phyloP scores from a whole-genome alignment of 2,329 filamentous ascomycete genomes.

The Xylaria sp. region DNA sequence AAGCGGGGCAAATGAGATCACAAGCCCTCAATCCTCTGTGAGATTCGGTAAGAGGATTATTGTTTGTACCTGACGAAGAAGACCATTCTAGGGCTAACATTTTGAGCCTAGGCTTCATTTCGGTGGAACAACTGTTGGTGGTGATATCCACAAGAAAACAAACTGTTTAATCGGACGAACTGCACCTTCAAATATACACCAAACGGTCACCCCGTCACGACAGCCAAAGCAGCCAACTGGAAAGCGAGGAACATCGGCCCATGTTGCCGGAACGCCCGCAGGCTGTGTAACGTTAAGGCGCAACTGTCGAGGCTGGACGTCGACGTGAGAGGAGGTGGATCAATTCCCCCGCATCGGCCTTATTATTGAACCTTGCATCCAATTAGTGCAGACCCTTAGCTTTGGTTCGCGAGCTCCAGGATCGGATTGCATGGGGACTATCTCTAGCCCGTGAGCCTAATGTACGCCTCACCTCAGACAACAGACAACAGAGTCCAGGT shows the following conservation, averaged over 20 bases:
- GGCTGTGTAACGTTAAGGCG: conserved; percentile 26
- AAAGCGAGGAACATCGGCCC: not conserved
- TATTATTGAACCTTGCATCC: not conserved
- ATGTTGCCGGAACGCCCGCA: not conserved
- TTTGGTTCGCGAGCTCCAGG: conserved; percentile 1
- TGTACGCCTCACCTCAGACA: not conserved
- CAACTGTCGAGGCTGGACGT: conserved; percentile 13
- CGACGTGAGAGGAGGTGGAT: conserved; percentile 15
- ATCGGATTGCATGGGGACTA: conserved; percentile 17
- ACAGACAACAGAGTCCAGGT: conserved; percentile 4
- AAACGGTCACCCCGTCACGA: not conserved
- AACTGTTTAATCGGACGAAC: conserved; percentile 2
- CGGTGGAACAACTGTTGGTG: not conserved
- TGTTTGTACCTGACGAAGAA: not conserved
- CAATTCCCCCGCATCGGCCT: conserved; percentile 20
- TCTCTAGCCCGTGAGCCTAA: not conserved
- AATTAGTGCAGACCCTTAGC: conserved; percentile 1
- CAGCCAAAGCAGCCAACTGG: conserved; percentile 6
- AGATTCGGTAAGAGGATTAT: conserved; percentile 9
- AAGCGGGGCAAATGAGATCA: not conserved
- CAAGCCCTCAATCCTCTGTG: not conserved
- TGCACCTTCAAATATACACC: not conserved
- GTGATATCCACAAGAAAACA: not conserved
- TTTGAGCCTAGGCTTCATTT: not conserved
- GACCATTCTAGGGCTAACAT: conserved; percentile 15